Base-by-base conservation (phyloP, 345 rosid species). In the Gossypioides kirkii region DNA sequence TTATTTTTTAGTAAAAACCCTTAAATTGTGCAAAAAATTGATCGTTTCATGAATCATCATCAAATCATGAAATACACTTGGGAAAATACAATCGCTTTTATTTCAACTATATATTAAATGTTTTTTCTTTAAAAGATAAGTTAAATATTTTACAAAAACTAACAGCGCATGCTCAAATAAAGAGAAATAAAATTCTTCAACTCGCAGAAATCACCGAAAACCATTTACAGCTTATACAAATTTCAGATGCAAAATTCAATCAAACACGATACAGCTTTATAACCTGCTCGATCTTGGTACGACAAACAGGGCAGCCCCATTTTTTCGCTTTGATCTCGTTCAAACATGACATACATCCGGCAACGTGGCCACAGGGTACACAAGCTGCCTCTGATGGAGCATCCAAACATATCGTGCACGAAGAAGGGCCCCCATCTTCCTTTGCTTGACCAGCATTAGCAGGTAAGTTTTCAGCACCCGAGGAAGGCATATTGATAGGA, bases 301-400 rank as follows among this genome's bases (percentile, higher is more conserved):
- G 97, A 72, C 99, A 92, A 6, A 95, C 93, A 0, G 99, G 99
- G 84, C 98, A 95, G 66, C 97, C 96, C 90, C 90, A 85, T 67
- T 95, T 89, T 82, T 93, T 93, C 77, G 86, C 77, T 81, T 85
- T 86, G 84, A 96, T 74, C 89, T 96, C 94, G 2, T 82, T 88
- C 80, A 96, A 76, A 81, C 98, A 96, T 68, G 98, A 82, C 91
- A 96, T 88, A 67, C 99, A 96, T 28, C 99, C 99, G 0, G 91
- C 97, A 77, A 93, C 94, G 80, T 96, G 99, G 54, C 99, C 99
- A 69, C 99, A 96, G 5, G 99, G 99, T n/a, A 93, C 86, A 59
- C 98, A 96, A 16, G 90, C 99, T 3, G 93, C 99, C 77, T 96
- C 93, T 8, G 90, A 85, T 4, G 93, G 96, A 72, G 99, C 97